Conservation (phyloP, 2,329 filamentous ascomycete genomes). For the Aureobasidium namibiae region DNA sequence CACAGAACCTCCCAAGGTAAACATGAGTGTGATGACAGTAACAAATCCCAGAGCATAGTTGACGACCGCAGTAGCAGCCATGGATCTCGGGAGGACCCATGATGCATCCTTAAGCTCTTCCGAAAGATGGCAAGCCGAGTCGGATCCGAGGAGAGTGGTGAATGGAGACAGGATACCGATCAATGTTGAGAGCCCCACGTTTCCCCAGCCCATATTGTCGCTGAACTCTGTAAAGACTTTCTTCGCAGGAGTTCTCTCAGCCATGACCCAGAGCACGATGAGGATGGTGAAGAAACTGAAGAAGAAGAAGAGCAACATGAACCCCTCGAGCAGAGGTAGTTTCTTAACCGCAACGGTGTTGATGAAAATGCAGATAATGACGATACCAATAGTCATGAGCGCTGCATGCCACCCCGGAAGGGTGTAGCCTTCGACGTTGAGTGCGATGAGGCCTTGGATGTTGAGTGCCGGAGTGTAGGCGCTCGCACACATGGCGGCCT, state of each 20-base stretch:
- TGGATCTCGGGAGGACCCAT: conserved; percentile 22
- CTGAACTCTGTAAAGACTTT: conserved; percentile 32
- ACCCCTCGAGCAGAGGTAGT: conserved; percentile 24
- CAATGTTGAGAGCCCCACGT: conserved; percentile 22
- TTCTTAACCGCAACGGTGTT: conserved; percentile 9
- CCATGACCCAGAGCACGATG: conserved; percentile 19
- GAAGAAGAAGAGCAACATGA: conserved; percentile 31
- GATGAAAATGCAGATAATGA: conserved; percentile 5
- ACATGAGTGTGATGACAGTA: conserved; percentile 23
- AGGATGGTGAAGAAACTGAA: conserved; percentile 29
- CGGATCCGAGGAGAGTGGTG: conserved; percentile 18
- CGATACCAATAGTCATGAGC: conserved; percentile 7
- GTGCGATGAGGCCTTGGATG: conserved; percentile 6
- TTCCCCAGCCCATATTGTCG: conserved; percentile 31
- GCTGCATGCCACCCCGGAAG: conserved; percentile 6
- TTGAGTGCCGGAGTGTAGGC: conserved; percentile 2
- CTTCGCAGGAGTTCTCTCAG: conserved; percentile 20
- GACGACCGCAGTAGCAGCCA: conserved; percentile 20
- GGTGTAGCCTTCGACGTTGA: not conserved
- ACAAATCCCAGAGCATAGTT: conserved; percentile 31
- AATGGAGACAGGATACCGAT: conserved; percentile 25
- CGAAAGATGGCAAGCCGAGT: conserved; percentile 19
- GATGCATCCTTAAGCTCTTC: conserved; percentile 25
- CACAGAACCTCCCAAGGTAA: conserved; percentile 21
- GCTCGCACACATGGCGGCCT: conserved; percentile 4